Base-by-base conservation (phyloP, 2,329 filamentous ascomycete species). In the Paradendryphiella salina region DNA sequence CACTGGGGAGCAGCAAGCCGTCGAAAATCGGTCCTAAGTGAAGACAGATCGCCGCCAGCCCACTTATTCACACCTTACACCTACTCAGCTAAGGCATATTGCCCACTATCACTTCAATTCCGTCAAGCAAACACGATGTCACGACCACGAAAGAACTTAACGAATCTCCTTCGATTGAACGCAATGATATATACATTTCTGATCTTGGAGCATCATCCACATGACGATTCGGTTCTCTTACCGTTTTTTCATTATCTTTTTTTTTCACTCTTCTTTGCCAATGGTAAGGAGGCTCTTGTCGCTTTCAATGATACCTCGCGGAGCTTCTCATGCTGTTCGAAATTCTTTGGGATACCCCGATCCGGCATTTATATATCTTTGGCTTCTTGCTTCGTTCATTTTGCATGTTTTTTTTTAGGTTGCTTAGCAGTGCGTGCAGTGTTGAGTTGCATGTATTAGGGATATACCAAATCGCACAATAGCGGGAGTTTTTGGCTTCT, bases 1-100 rank as follows among this genome's bases (percentile, higher is more conserved):
- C 4, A 85, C 84, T 2, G 80, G 80, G 54, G 82, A 85, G 65
- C 78, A 74, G 31, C 69, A 71, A 49, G 67, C 65, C 15, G 68
- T 71, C 14, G 66, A 63, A 13, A 64, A 70, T 18, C 66, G 64
- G 26, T 63, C 63, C 35, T 61, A 44, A 41, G 15, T 38, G 6
- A 36, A 9, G 17, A 28, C 34, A 48, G 38, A 39, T 47, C 28
- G 29, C 10, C 26, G 14, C 13, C 18, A 13, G 14, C 40, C n/a
- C 21, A 35, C 15, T 7, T 14, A 20, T 34, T 10, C 15, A 40
- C 41, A 40, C 31, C n/a, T 21, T 34, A 26, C 11, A 31, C 15
- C 14, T 10, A 7, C 11, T 31, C 28, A 36, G 33, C 33, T 23
- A 47, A 32, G 17, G 36, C 18, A 36, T 46, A 35, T 33, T 34